Evolutionary conservation across 2,329 filamentous ascomycete species (phyloP).

Genomic region (Parasarocladium wereldwijsianum): DNA sequence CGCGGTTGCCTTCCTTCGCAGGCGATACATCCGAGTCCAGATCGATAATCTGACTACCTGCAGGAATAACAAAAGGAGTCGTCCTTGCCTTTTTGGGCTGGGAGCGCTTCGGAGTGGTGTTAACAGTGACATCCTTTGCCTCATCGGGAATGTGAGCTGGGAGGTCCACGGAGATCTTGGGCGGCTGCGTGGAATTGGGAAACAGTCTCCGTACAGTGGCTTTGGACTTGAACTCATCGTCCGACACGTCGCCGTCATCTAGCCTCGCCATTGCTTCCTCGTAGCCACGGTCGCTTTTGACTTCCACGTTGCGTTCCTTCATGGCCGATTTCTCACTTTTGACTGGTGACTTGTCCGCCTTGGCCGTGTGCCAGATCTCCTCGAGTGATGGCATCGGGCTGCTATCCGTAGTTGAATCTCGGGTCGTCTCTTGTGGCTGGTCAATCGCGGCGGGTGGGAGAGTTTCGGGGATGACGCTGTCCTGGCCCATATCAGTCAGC

Average conservation of each 20-base stretch:
- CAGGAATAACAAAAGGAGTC: slow-evolving; percentile 11
- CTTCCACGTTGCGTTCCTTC: slow-evolving; percentile 11
- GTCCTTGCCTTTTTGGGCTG: slow-evolving; percentile 1
- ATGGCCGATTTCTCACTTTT: too few relatives aligned
- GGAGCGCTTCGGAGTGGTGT: slow-evolving; percentile 6
- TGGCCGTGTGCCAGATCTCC: slow-evolving; percentile 26
- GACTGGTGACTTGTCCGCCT: slow-evolving; percentile 20
- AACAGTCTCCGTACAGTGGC: slow-evolving; percentile 15
- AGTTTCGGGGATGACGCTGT: slow-evolving; percentile 10
- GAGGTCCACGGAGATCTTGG: slow-evolving; percentile 1
- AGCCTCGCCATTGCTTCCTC: slow-evolving; percentile 28
- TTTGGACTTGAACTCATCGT: slow-evolving; percentile 11
- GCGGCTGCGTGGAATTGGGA: slow-evolving; percentile 18
- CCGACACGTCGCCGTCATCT: slow-evolving; percentile 19
- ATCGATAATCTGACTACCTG: slow-evolving; percentile 17
- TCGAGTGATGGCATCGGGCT: slow-evolving; percentile 21
- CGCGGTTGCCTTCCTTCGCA: background rate
- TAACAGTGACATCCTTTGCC: background rate
- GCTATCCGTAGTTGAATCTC: slow-evolving; percentile 10
- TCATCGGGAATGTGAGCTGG: background rate
- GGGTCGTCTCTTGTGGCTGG: slow-evolving; percentile 7
- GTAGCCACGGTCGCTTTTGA: slow-evolving; percentile 20
- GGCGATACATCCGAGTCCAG: slow-evolving; percentile 11
- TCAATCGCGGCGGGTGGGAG: slow-evolving; percentile 6
- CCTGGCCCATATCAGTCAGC: background rate